Base-by-base conservation (phyloP, 2,329 filamentous ascomycete species). In the Trichoderma sp. region DNA sequence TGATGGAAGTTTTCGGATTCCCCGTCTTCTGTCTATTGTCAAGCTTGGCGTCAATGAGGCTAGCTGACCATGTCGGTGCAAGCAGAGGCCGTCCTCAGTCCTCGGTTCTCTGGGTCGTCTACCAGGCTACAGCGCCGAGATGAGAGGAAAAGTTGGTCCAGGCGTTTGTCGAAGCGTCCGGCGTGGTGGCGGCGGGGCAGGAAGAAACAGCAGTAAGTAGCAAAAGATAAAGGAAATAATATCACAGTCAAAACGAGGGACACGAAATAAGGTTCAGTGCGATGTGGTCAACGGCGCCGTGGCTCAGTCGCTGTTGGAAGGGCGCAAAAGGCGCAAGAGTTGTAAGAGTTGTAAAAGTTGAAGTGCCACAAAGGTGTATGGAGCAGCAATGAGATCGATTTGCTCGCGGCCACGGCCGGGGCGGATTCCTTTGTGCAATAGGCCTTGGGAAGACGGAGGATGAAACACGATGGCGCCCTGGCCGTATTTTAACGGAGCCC, bases 371-470 rank as follows among this genome's bases (percentile, higher is more conserved):
- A 56, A 45, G 52, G 12, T 57, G 37, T 57, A 29, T 65, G 61
- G 61, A 64, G 65, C 48, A 63, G 54, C 27, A 45, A 66, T 67
- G 56, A 60, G 48, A 67, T 67, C 48, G 42, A 67, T 54, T 54
- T 50, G 64, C 64, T 67, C 45, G 27, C 64, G 57, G 67, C 56
- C 57, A 34, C 64, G 57, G 64, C 37, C 63, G 56, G 64, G 64
- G 56, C 64, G 56, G 32, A 19, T 54, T 60, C 19, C 67, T 53
- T 54, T 65, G 61, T 65, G 63, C 53, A 35, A 66, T 69, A 61
- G 60, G 69, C 67, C 70, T 71, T 72, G 69, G 70, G 63, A 70
- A 48, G 53, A n/a, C 68, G 59, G 68, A 71, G 72, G 70, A 68
- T 70, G 70, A 70, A 69, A 66, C 68, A 69, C 63, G 59, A 56